Base-by-base conservation (phyloP, 345 rosid species). In the Hypericum androsaemum region DNA sequence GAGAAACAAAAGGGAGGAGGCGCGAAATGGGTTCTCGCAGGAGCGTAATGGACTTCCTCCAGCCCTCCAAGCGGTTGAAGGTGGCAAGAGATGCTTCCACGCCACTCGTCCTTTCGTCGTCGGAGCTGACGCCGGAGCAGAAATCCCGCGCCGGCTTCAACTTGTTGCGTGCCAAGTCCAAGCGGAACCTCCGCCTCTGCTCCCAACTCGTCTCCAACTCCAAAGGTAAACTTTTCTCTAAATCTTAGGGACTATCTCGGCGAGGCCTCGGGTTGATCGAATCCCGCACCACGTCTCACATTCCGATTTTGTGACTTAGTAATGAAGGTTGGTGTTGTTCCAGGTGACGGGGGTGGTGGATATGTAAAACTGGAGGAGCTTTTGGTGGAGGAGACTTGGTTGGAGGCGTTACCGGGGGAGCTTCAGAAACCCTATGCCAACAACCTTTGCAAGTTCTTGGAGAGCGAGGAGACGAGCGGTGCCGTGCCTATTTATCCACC, bases 301-400 rank as follows among this genome's bases (percentile, higher is more conserved):
- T 22, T 22, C 32, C 32, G 4, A 22, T 4, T 22, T 22, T n/a
- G n/a, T n/a, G n/a, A n/a, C n/a, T 22, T 22, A 22, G 32, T 4
- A 4, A 22, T 22, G 32, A 22, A 22, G 32, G 2, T 22, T 22
- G 1, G 32, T 22, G 32, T 22, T 22, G 37, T 9, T 39, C 17
- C 55, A 71, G 81, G 54, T 42, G 71, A 68, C 56, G 86, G 82
- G n/a, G n/a, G n/a, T 7, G 39, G 7, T 47, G 74, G 78, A 8
- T 70, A 58, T 50, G 94, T 81, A 53, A 70, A 79, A n/a, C 39
- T 90, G 67, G 77, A 65, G 66, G 84, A 84, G 71, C 86, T 92
- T n/a, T 63, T 88, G 69, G 94, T 88, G 37, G 98, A 92, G 77
- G 70, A 73, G 41, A 77, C 94, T 9, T 83, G 98, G 97, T 49